Base-by-base conservation (phyloP, 2,329 filamentous ascomycete species). In the Alternaria sp. region DNA sequence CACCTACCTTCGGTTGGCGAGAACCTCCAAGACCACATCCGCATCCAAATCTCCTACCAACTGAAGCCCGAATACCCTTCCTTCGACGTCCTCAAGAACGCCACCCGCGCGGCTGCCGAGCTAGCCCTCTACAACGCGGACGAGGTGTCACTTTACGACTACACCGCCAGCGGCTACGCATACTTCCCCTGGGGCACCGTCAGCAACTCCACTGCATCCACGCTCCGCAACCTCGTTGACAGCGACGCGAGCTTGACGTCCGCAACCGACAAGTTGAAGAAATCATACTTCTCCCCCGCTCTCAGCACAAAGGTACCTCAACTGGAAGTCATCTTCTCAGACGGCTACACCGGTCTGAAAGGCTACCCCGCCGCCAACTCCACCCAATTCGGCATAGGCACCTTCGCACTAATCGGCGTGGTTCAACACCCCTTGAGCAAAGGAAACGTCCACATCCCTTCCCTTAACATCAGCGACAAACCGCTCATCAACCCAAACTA, bases 261-360 rank as follows among this genome's bases (percentile, higher is more conserved):
- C 0, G 36, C 67, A 5, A 65, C 69, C 15, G 68, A 71, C 28
- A 65, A 65, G 19, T 23, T 71, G 43, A 75, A 74, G 60, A 68
- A 70, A 47, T 66, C 66, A 59, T 74, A 82, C 61, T 73, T 86
- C 46, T 69, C 72, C 15, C 69, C 83, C 11, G 54, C 67, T 3
- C 56, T 70, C 30, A 73, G 59, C 57, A 61, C 65, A 5, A 60
- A 65, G n/a, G 76, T 83, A 8, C 81, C 82, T 0, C 80, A 83
- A 61, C 66, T 82, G 1, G 82, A 84, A 67, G 64, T 83, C 36
- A 81, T 83, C 60, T 82, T 84, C 67, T 81, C 80, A 1, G 82
- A 84, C 62, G 81, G 81, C 3, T 84, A 83, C 69, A 81, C 81
- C 1, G 83, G 83, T 15, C 64, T 75, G 45, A 79, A 79, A 65